phyloP scores from a whole-genome alignment of 139 green algal species.

The Picochlorum costavermella region DNA sequence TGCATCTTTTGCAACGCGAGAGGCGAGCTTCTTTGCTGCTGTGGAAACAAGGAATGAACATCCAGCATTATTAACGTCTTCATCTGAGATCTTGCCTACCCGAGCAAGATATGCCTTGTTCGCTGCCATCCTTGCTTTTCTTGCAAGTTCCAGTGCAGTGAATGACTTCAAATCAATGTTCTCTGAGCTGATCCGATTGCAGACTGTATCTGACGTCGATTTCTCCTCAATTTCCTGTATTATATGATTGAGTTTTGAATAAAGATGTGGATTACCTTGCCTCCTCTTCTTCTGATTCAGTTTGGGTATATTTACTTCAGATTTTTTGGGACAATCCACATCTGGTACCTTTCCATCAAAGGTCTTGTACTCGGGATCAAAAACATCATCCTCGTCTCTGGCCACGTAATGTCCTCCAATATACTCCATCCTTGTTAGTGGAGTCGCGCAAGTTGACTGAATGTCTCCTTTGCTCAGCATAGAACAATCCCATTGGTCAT shows the following conservation, averaged over 20 bases:
- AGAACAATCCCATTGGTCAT: conserved; percentile 42
- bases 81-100: not conserved
- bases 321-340: too few relatives aligned
- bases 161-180: conserved; percentile 6
- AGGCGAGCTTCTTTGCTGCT: conserved; percentile 25
- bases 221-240: not conserved
- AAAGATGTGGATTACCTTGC: too few relatives aligned
- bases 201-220: not conserved
- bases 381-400: conserved; percentile 1
- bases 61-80: not conserved
- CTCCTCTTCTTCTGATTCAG: too few relatives aligned
- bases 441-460: conserved; percentile 38
- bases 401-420: conserved; percentile 43
- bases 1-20: not conserved
- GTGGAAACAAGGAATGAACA: conserved; percentile 16
- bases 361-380: not conserved
- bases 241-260: too few relatives aligned
- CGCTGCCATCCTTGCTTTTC: conserved; percentile 33
- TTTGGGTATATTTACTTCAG: too few relatives aligned
- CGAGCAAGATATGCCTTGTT: conserved; percentile 40
- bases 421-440: conserved; percentile 44
- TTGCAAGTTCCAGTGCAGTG: conserved; percentile 37
- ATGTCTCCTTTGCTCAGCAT: conserved; percentile 35
- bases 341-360: too few relatives aligned
- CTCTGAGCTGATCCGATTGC: not conserved